phyloP scores from a whole-genome alignment of 768 basidiomycete genomes.

The Crassisporium funariophilum region DNA sequence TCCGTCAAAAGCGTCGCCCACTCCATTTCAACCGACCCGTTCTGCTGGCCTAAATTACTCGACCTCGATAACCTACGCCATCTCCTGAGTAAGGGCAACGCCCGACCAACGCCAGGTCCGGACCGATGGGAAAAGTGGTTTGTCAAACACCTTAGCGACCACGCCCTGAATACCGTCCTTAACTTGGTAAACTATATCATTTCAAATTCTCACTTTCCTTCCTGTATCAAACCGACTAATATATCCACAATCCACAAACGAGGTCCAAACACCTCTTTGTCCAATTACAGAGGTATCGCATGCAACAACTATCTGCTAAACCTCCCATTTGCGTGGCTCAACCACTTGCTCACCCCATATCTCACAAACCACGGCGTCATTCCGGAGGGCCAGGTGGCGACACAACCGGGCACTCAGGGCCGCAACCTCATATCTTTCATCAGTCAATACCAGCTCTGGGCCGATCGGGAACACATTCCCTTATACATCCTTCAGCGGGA shows the following conservation, averaged over 20 bases:
- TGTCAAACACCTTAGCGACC: neutral
- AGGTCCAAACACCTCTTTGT: neutral
- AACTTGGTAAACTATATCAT: no score
- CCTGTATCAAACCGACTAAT: neutral
- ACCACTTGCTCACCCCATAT: constrained; percentile 23
- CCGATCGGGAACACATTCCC: constrained; percentile 14
- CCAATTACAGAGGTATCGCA: neutral
- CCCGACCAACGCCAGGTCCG: no score
- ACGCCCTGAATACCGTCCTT: neutral
- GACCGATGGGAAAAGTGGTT: no score
- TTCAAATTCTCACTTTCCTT: neutral
- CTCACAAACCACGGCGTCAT: constrained; percentile 17
- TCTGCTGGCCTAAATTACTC: neutral
- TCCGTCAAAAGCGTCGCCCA: no score
- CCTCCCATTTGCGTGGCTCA: constrained; percentile 31
- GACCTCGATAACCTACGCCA: no score
- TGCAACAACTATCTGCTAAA: constrained; percentile 25
- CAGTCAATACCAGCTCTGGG: constrained; percentile 22
- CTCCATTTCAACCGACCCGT: no score
- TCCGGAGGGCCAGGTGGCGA: constrained; percentile 27
- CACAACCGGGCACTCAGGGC: constrained; percentile 29
- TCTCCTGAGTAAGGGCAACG: no score
- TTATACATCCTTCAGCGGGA: constrained; percentile 23
- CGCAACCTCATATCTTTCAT: constrained; percentile 26
- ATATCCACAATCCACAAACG: neutral